phyloP scores from a whole-genome alignment of 83 land plant species.

The Thuja plicata region DNA sequence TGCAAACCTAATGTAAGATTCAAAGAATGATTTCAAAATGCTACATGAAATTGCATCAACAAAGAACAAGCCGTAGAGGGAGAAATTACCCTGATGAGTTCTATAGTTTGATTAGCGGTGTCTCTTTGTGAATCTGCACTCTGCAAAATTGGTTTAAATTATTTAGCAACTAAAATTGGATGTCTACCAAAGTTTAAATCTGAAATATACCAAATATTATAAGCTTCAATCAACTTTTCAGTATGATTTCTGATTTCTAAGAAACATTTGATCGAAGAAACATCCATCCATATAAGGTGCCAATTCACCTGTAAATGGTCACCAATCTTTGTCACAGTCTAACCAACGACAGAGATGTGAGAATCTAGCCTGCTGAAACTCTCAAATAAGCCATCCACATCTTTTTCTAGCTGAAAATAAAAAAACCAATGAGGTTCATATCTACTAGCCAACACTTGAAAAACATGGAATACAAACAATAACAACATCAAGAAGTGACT shows the following conservation, averaged over 20 bases:
- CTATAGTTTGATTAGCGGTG: slow-evolving; percentile 96
- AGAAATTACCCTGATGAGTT: slow-evolving; percentile 79
- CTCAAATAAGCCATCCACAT: slow-evolving; percentile 90
- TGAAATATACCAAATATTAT: background rate
- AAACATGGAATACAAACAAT: background rate
- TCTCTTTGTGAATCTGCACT: slow-evolving; percentile 99
- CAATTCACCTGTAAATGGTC: slow-evolving; percentile 90
- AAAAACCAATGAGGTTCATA: background rate
- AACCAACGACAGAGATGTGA: slow-evolving; percentile 97
- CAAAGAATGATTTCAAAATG: background rate
- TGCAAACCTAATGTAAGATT: background rate
- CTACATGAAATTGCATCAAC: background rate
- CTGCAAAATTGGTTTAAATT: slow-evolving; percentile 35
- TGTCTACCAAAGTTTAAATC: background rate
- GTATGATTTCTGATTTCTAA: background rate
- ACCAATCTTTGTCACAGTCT: slow-evolving; percentile 99
- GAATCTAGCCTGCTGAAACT: slow-evolving; percentile 94
- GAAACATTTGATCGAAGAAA: no score
- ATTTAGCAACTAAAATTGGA: slow-evolving; percentile 11
- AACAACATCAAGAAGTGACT: background rate
- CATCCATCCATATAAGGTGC: background rate
- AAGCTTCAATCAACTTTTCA: background rate
- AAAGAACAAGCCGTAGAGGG: background rate
- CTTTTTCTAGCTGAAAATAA: slow-evolving; percentile 96
- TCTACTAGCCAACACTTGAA: background rate